phyloP scores from a whole-genome alignment of 805 yeast genomes.

The Nakazawaea pomicola region DNA sequence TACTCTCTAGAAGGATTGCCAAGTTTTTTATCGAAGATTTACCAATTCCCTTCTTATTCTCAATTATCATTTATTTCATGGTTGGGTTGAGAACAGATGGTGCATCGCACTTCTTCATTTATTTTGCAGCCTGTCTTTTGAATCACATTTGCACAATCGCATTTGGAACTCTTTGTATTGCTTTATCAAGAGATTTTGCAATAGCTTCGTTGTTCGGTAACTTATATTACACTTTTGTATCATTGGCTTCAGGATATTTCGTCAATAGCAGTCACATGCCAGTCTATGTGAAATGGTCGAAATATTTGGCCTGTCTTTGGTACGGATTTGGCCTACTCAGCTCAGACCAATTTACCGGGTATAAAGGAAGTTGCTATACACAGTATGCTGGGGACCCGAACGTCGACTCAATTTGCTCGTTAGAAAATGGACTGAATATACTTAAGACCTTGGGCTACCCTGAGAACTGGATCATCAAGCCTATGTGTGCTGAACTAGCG shows the following conservation, averaged over 20 bases:
- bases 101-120: constrained; percentile 52
- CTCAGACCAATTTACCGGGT: constrained; percentile 62
- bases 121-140: constrained; percentile 53
- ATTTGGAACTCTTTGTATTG: constrained; percentile 46
- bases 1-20: constrained; percentile 60
- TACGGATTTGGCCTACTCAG: constrained; percentile 67
- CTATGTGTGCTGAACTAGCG: constrained; percentile 46
- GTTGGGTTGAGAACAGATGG: constrained; percentile 54
- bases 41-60: constrained; percentile 52
- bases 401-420: constrained; percentile 33
- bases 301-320: constrained; percentile 73
- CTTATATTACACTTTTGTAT: constrained; percentile 61
- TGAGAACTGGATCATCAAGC: constrained; percentile 51
- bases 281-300: constrained; percentile 82
- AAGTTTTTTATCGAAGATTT: constrained; percentile 67
- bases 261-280: constrained; percentile 72
- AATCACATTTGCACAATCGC: constrained; percentile 53
- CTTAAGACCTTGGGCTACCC: constrained; percentile 56
- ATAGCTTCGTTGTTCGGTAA: constrained; percentile 59
- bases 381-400: constrained; percentile 28
- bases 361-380: constrained; percentile 48
- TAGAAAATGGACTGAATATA: constrained; percentile 51
- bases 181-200: constrained; percentile 57
- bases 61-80: constrained; percentile 69
- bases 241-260: constrained; percentile 78